phyloP scores from a whole-genome alignment of 176 grass and related monocot species.

The Dactylis glomerata region DNA sequence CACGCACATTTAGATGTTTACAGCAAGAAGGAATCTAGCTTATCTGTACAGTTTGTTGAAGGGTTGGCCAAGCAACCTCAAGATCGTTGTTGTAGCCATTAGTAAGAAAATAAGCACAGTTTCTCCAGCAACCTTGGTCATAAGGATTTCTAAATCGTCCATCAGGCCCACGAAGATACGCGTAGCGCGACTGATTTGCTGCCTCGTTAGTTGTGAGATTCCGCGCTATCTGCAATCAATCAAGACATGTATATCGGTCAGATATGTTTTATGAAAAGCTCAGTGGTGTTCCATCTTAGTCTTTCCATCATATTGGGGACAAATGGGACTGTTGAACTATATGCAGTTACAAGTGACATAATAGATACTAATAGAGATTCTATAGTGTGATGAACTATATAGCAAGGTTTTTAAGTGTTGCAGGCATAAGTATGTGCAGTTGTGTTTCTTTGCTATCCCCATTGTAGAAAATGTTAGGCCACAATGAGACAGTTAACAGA shows the following conservation, averaged over 20 bases:
- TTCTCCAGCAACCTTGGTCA: constrained; percentile 60
- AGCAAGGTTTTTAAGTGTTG: neutral
- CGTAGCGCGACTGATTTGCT: constrained; percentile 68
- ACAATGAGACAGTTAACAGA: constrained; percentile 18
- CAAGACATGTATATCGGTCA: neutral
- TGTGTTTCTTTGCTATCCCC: neutral
- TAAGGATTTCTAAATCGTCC: constrained; percentile 94
- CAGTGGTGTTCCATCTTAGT: neutral
- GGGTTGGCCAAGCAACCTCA: constrained; percentile 84
- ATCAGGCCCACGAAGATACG: constrained; percentile 76
- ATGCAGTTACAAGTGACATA: neutral
- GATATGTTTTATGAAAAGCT: constrained; percentile 16
- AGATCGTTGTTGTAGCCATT: constrained; percentile 67
- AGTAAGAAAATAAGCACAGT: constrained; percentile 72
- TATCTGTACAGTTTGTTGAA: constrained; percentile 52
- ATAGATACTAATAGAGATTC: neutral
- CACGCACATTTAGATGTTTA: neutral
- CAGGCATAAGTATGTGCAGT: neutral
- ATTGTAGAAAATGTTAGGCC: constrained; percentile 12
- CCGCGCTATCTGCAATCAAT: constrained; percentile 57
- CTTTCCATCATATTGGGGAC: neutral
- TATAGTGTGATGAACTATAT: neutral
- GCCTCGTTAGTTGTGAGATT: constrained; percentile 91
- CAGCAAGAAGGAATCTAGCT: constrained; percentile 14
- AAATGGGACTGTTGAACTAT: neutral